Evolutionary conservation across 305 asterid species (phyloP).

Genomic region (Solanum chacoense): DNA sequence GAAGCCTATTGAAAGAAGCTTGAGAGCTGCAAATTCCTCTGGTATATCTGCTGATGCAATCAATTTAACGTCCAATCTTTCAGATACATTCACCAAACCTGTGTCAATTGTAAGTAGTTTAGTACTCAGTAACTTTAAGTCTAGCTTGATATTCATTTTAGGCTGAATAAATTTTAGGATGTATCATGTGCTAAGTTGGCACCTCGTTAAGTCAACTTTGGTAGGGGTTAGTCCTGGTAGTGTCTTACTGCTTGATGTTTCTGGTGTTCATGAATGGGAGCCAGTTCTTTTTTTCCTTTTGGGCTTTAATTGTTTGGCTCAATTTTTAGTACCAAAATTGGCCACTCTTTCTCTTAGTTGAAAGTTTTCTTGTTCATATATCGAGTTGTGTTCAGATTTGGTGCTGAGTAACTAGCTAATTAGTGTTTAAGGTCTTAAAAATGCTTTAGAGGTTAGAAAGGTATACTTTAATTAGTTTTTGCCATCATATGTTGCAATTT

Average conservation of each 20-base stretch:
- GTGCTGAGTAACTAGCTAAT: background rate
- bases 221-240: background rate
- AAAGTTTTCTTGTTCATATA: background rate
- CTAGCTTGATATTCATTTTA: background rate
- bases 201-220: background rate
- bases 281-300: background rate
- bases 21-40: slow-evolving; percentile 35
- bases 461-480: background rate
- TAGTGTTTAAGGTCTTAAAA: background rate
- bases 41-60: slow-evolving; percentile 45
- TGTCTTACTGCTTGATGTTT: background rate
- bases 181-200: background rate
- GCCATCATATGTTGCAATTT: background rate
- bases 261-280: background rate
- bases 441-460: background rate
- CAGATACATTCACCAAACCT: slow-evolving; percentile 79
- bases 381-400: background rate
- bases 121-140: background rate
- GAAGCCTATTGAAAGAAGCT: slow-evolving; percentile 63
- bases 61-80: slow-evolving; percentile 59
- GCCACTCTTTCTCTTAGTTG: background rate
- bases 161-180: background rate
- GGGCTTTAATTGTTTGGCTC: background rate
- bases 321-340: background rate
- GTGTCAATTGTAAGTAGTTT: slow-evolving; percentile 59